Percentiles rank a stretch among this genome's conserved stretches.
Conservation (phyloP, 306 rosid species). For the Clitoria ternatea region DNA sequence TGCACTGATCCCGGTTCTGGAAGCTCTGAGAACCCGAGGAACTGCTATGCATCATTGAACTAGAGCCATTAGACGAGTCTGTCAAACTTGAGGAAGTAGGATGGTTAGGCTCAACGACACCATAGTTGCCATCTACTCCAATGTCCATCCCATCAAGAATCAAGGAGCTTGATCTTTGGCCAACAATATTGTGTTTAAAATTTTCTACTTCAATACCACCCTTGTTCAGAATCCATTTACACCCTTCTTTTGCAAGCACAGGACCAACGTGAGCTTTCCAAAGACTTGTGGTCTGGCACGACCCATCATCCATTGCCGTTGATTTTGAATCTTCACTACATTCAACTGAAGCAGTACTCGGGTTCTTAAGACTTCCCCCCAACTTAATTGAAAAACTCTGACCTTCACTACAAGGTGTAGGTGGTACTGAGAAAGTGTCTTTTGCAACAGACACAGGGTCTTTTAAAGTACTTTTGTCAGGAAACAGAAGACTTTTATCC, state of each 20-base stretch:
- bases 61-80: slow-evolving; percentile 53
- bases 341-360: slow-evolving; percentile 18
- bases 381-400: slow-evolving; percentile 31
- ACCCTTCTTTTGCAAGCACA: slow-evolving; percentile 21
- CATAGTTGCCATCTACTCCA: slow-evolving; percentile 32
- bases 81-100: slow-evolving; percentile 54
- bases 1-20: slow-evolving; percentile 42
- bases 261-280: slow-evolving; percentile 23
- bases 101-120: slow-evolving; percentile 43
- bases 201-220: slow-evolving; percentile 30
- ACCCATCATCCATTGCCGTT: slow-evolving; percentile 29
- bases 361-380: slow-evolving; percentile 36
- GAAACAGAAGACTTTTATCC: slow-evolving; percentile 24
- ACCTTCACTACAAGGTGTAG: slow-evolving; percentile 17
- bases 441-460: slow-evolving; percentile 21
- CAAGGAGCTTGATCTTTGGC: slow-evolving; percentile 41
- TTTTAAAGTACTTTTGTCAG: slow-evolving; percentile 36
- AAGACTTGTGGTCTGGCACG: slow-evolving; percentile 10
- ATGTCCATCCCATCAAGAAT: slow-evolving; percentile 34
- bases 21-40: slow-evolving; percentile 58
- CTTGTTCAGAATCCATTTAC: slow-evolving; percentile 14
- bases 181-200: slow-evolving; percentile 19
- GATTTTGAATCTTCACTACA: slow-evolving; percentile 41
- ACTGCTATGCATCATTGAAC: slow-evolving; percentile 39
- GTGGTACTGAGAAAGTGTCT: slow-evolving; percentile 27